These are phyloP conservation scores for Sporobolus alterniflorus DNA, from an alignment of 202 grass and related monocot genomes.

Conservation along the genomic window DNA sequence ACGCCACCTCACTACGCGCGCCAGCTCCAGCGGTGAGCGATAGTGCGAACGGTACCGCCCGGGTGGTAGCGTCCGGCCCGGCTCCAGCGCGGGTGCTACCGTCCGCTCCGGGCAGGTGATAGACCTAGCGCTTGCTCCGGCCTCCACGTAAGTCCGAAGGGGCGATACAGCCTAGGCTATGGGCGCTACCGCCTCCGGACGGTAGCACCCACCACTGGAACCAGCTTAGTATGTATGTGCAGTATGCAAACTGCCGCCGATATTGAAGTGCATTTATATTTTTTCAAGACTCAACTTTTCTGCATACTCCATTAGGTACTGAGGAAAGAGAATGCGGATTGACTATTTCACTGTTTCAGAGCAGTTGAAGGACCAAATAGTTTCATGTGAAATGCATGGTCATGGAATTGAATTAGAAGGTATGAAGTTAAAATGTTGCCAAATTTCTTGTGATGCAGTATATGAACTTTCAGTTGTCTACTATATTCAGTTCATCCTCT, in stretches of 20 bases:
- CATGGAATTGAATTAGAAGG: conserved; percentile 97
- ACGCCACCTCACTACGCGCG: too few species aligned
- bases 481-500: conserved; percentile 9
- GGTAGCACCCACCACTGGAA: too few species aligned
- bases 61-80: too few species aligned
- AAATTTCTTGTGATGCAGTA: conserved; percentile 20
- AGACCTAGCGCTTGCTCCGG: too few species aligned
- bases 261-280: not conserved
- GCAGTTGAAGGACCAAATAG: conserved; percentile 62
- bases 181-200: too few species aligned
- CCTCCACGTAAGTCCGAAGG: too few species aligned
- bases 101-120: too few species aligned
- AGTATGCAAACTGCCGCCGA: not conserved
- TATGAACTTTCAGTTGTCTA: not conserved
- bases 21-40: too few species aligned
- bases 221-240: too few species aligned
- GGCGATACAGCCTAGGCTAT: too few species aligned
- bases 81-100: too few species aligned
- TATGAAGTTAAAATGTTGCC: conserved; percentile 38
- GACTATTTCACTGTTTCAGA: conserved; percentile 93
- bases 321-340: conserved; percentile 94
- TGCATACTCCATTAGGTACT: conserved; percentile 62
- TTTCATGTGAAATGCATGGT: conserved; percentile 85
- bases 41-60: too few species aligned
- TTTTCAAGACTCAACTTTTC: conserved; percentile 13